A percentile compares a stretch with the other conserved stretches of the same genome.
phyloP scores from a whole-genome alignment of 805 yeast genomes.

The Jamesozyma rosinii region DNA sequence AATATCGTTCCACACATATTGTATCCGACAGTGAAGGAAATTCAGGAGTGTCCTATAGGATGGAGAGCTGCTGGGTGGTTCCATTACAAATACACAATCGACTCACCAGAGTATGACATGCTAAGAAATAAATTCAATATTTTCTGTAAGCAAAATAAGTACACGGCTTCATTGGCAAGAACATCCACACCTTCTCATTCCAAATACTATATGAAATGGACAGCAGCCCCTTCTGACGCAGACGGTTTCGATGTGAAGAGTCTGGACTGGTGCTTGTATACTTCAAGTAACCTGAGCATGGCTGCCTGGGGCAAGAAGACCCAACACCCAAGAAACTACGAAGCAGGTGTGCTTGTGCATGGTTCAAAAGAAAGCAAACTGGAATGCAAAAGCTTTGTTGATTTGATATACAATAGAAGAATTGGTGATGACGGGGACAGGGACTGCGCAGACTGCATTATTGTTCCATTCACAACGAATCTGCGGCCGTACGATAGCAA shows the following conservation, averaged over 20 bases:
- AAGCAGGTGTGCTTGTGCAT: conserved; percentile 44
- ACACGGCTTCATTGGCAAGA: conserved; percentile 1
- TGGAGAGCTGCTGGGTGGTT: conserved; percentile 25
- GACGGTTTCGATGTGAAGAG: conserved; percentile 6
- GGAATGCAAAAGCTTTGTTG: conserved; percentile 16
- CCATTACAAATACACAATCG: conserved; percentile 17
- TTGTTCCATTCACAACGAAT: conserved; percentile 23
- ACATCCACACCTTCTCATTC: conserved; percentile 47
- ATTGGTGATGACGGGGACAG: neutral
- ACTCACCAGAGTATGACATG: conserved; percentile 10
- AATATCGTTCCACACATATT: conserved; percentile 17
- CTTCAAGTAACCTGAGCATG: conserved; percentile 66
- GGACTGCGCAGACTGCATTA: conserved; percentile 3
- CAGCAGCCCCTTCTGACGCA: conserved; percentile 38
- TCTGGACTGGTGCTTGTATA: conserved; percentile 59
- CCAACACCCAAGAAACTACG: conserved; percentile 37
- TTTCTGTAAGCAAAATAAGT: conserved; percentile 19
- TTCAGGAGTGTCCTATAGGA: conserved; percentile 15
- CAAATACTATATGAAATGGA: conserved; percentile 53
- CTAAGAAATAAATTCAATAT: conserved; percentile 12
- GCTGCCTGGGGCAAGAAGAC: conserved; percentile 69
- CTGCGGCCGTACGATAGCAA: conserved; percentile 7
- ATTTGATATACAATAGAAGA: conserved; percentile 13
- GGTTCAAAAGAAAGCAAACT: conserved; percentile 3
- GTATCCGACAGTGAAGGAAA: conserved; percentile 24